phyloP scores from a whole-genome alignment of 164 flowering plant species.

The Chimonanthus praecox region DNA sequence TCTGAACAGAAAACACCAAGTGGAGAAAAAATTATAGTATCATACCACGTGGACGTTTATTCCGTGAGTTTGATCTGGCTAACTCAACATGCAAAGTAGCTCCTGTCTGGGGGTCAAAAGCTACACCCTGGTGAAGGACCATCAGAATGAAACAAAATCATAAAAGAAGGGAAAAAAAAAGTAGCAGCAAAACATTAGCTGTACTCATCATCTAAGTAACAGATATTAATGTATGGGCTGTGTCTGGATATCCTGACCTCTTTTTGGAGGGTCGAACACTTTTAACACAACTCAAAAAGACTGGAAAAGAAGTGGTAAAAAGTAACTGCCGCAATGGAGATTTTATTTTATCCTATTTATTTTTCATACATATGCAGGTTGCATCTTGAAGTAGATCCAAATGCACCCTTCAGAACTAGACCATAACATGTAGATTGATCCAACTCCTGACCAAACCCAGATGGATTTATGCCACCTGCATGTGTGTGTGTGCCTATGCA shows the following conservation, averaged over 20 bases:
- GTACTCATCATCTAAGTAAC: not conserved
- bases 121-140: conserved; percentile 52
- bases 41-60: conserved; percentile 54
- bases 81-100: conserved; percentile 70
- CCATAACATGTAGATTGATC: not conserved
- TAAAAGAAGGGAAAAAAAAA: not conserved
- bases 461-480: too few species aligned
- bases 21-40: not conserved
- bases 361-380: too few species aligned
- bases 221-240: not conserved
- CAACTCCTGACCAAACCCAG: too few species aligned
- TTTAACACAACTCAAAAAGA: not conserved
- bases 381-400: not conserved
- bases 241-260: not conserved
- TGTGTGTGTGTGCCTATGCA: too few species aligned
- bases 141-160: not conserved
- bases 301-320: too few species aligned
- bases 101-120: conserved; percentile 75
- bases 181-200: not conserved
- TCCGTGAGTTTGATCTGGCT: conserved; percentile 84
- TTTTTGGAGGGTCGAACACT: not conserved
- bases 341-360: too few species aligned
- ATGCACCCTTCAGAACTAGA: not conserved
- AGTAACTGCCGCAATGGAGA: too few species aligned
- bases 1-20: not conserved